Conservation (phyloP, 1,284 basidiomycete species). For the Sanghuangporus baumii region DNA sequence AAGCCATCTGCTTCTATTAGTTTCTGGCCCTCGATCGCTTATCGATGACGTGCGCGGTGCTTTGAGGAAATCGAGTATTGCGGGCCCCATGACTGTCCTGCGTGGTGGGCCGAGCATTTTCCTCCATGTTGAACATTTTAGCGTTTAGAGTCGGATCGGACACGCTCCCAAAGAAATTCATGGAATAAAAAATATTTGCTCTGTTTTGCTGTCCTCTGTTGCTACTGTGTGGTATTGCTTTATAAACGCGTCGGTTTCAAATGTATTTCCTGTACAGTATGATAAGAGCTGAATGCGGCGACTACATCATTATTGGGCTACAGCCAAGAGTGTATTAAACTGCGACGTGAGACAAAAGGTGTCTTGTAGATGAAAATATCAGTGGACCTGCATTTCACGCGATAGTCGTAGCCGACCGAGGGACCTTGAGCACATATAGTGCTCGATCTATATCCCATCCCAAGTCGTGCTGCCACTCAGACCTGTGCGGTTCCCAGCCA, state of each 20-base stretch:
- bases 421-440: background rate
- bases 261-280: too few species aligned
- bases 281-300: too few species aligned
- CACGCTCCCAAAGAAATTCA: background rate
- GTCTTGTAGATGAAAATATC: too few species aligned
- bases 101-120: conserved; percentile 9
- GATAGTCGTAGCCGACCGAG: background rate
- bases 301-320: too few species aligned
- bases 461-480: conserved; percentile 1
- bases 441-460: conserved; percentile 2
- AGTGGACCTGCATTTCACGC: too few species aligned
- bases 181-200: background rate
- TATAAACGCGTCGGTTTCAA: too few species aligned
- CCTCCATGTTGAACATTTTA: conserved; percentile 14
- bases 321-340: too few species aligned
- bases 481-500: background rate
- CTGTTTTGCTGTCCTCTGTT: background rate
- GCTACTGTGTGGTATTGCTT: background rate
- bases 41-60: conserved; percentile 5
- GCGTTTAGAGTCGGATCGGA: background rate
- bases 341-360: too few species aligned
- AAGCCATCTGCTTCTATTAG: background rate
- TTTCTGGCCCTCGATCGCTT: conserved; percentile 12
- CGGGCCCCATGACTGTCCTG: background rate
- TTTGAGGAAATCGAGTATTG: background rate